Conservation (phyloP, 2,329 filamentous ascomycete species). For the Emergomyces pasteurianus region DNA sequence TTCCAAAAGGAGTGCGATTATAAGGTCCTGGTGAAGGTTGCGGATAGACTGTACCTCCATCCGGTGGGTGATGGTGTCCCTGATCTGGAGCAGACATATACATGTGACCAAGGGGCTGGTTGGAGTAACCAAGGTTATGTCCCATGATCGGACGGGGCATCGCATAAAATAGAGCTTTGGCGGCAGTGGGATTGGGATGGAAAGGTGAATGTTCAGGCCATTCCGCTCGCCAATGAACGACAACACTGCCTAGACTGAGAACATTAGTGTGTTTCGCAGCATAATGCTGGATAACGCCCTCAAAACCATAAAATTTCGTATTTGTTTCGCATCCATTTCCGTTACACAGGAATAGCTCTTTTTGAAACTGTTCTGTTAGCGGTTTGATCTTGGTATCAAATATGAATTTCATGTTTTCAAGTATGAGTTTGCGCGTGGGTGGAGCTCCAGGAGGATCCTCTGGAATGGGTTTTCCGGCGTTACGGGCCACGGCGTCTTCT, state of each 20-base stretch:
- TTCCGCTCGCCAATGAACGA: constrained; percentile 68
- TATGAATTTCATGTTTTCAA: constrained; percentile 81
- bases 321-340: constrained; percentile 46
- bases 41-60: constrained; percentile 7
- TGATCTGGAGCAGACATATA: constrained; percentile 10
- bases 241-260: constrained; percentile 58
- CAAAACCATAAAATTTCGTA: constrained; percentile 60
- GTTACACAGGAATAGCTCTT: constrained; percentile 66
- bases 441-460: constrained; percentile 42
- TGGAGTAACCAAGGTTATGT: constrained; percentile 11
- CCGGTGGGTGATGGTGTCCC: constrained; percentile 8
- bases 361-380: constrained; percentile 52
- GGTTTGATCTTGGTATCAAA: constrained; percentile 67
- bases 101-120: constrained; percentile 6
- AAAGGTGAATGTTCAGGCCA: constrained; percentile 71
- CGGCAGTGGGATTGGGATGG: constrained; percentile 44
- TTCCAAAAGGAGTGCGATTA: constrained; percentile 20
- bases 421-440: constrained; percentile 51
- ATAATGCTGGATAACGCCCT: constrained; percentile 71
- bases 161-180: constrained; percentile 28
- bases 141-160: constrained; percentile 17
- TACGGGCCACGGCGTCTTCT: constrained; percentile 38
- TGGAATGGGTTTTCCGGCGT: constrained; percentile 35
- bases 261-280: constrained; percentile 65
- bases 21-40: constrained; percentile 19